Evolutionary conservation across 2,329 filamentous ascomycete species (phyloP).

Genomic region (Xylaria sp.): DNA sequence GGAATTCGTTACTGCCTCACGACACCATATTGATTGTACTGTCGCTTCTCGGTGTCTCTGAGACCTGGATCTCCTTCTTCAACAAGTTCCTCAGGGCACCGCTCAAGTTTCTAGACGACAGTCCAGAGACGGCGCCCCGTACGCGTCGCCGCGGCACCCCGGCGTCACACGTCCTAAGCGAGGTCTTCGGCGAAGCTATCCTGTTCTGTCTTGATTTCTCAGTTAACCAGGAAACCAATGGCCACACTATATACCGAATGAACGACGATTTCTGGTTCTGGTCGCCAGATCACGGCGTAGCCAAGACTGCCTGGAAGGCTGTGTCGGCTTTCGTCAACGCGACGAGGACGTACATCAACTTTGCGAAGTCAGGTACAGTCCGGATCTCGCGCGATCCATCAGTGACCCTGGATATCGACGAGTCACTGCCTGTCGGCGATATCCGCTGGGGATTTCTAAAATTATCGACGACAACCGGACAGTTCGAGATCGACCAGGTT

Average conservation of each 20-base stretch:
- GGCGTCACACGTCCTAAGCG: conserved; percentile 67
- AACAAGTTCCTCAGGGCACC: conserved; percentile 67
- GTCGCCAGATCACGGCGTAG: conserved; percentile 62
- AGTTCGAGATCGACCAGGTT: conserved; percentile 68
- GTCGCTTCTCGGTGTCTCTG: conserved; percentile 67
- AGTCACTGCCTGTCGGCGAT: conserved; percentile 58
- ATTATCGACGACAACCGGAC: conserved; percentile 62
- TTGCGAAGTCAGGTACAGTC: conserved; percentile 60
- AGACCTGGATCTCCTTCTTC: conserved; percentile 69
- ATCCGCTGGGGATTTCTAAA: conserved; percentile 67
- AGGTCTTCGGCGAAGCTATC: conserved; percentile 68
- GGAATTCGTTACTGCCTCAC: conserved; percentile 62
- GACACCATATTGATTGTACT: conserved; percentile 67
- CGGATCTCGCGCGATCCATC: conserved; percentile 51
- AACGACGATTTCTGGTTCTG: conserved; percentile 77
- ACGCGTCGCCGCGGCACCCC: conserved; percentile 67
- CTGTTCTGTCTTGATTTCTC: conserved; percentile 74
- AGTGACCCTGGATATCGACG: conserved; percentile 42
- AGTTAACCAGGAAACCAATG: conserved; percentile 67
- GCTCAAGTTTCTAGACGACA: conserved; percentile 67
- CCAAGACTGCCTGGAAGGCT: conserved; percentile 68
- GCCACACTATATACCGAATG: conserved; percentile 67
- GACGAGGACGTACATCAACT: conserved; percentile 68
- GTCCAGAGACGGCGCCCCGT: conserved; percentile 55
- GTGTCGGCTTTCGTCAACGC: conserved; percentile 65